Conservation (phyloP, 2,329 filamentous ascomycete genomes). For the Penicillium sumatraense region DNA sequence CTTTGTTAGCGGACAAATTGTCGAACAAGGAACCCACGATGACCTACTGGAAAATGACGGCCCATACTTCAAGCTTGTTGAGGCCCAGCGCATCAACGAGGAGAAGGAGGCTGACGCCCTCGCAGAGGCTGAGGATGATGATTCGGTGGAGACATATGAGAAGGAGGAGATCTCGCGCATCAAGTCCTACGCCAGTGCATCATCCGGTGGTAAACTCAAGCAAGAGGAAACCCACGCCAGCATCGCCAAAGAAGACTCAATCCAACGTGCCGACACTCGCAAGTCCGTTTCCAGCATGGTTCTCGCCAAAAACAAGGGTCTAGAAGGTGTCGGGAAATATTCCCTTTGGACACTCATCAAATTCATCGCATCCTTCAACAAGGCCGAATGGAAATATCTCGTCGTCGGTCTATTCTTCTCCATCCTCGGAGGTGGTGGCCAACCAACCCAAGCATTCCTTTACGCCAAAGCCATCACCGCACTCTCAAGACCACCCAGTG, state of each 20-base stretch:
- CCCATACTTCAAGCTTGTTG: constrained; percentile 83
- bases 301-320: constrained; percentile 60
- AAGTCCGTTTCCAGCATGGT: constrained; percentile 70
- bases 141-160: constrained; percentile 27
- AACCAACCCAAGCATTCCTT: constrained; percentile 77
- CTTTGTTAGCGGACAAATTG: constrained; percentile 80
- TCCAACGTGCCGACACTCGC: constrained; percentile 52
- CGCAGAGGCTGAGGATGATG: constrained; percentile 31
- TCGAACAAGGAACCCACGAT: constrained; percentile 90
- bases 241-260: constrained; percentile 29
- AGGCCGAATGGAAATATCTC: constrained; percentile 72
- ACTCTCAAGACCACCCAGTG: constrained; percentile 61
- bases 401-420: constrained; percentile 72
- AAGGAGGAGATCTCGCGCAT: constrained; percentile 36
- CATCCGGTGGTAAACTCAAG: constrained; percentile 32
- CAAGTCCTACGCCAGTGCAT: constrained; percentile 38
- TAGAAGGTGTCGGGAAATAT: constrained; percentile 62
- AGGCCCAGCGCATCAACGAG: constrained; percentile 79
- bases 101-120: constrained; percentile 49
- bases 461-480: constrained; percentile 86
- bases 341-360: constrained; percentile 76
- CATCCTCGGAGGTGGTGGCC: constrained; percentile 77
- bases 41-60: constrained; percentile 71
- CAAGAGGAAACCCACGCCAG: constrained; percentile 20
- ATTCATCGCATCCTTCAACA: constrained; percentile 81